Conservation (phyloP, 176 grass and related monocot species). For the Phragmites australis region DNA sequence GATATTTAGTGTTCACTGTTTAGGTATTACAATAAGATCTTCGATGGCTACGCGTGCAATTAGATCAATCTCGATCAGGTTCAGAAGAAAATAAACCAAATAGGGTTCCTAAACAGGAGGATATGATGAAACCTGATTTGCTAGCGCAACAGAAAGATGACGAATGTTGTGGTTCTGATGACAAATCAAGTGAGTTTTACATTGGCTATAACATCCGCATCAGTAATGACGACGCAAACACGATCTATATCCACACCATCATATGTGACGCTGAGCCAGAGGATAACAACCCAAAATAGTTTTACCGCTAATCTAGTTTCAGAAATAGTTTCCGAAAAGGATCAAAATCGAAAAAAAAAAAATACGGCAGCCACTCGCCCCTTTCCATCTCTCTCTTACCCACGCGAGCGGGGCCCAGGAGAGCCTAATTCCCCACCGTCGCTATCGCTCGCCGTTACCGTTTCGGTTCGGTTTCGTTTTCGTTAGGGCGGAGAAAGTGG, state of each 20-base stretch:
- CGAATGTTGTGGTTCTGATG: slow-evolving; percentile 4
- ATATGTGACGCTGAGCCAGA: no score
- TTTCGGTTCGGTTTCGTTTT: not conserved
- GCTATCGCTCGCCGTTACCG: not conserved
- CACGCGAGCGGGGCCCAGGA: not conserved
- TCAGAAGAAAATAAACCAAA: slow-evolving; percentile 38
- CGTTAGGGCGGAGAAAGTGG: not conserved
- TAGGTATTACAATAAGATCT: no score
- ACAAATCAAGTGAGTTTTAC: slow-evolving; percentile 26
- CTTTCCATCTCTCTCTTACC: not conserved
- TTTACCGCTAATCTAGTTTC: no score
- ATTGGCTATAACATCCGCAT: no score
- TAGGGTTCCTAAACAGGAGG: slow-evolving; percentile 1
- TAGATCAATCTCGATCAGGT: not conserved
- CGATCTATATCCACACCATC: no score
- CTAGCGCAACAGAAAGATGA: not conserved
- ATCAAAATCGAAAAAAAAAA: no score
- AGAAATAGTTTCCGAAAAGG: no score
- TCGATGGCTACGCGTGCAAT: no score
- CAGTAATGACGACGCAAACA: no score
- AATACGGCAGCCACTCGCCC: no score
- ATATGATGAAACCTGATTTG: slow-evolving; percentile 13
- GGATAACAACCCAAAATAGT: no score
- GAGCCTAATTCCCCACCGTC: not conserved
- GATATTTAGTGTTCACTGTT: no score